Percentiles rank a stretch among this genome's conserved stretches.
These are phyloP conservation scores for Blastomyces percursus DNA, from an alignment of 2,329 filamentous ascomycete genomes.

Conservation along the genomic window DNA sequence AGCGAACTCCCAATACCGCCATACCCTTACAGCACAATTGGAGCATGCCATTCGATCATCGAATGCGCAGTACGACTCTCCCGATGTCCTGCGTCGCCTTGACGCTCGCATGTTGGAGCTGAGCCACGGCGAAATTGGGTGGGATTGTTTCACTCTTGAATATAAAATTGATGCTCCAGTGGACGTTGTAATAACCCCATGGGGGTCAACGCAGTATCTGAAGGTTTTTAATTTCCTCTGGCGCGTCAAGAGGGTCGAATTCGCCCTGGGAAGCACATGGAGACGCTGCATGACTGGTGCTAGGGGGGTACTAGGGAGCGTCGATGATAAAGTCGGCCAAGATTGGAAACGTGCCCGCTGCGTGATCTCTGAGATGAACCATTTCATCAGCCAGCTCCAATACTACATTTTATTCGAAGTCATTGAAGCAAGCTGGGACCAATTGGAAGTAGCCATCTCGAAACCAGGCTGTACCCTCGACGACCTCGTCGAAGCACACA, in stretches of 20 bases:
- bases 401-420: slow-evolving; percentile 99
- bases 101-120: slow-evolving; percentile 98
- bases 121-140: slow-evolving; percentile 92
- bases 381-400: slow-evolving; percentile 92
- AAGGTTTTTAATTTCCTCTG: slow-evolving; percentile 99
- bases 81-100: slow-evolving; percentile 79
- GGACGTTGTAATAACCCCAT: slow-evolving; percentile 93
- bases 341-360: slow-evolving; percentile 89
- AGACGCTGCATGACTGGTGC: slow-evolving; percentile 91
- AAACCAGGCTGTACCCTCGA: slow-evolving; percentile 86
- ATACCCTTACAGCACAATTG: slow-evolving; percentile 92
- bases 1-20: slow-evolving; percentile 91
- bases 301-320: slow-evolving; percentile 72
- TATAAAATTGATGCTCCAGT: slow-evolving; percentile 97
- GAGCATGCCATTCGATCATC: slow-evolving; percentile 96
- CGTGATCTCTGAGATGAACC: slow-evolving; percentile 91
- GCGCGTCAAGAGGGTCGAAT: slow-evolving; percentile 96
- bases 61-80: slow-evolving; percentile 89
- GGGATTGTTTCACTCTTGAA: slow-evolving; percentile 98
- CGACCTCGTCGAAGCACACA: slow-evolving; percentile 86
- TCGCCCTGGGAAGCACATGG: slow-evolving; percentile 83
- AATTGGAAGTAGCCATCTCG: slow-evolving; percentile 69
- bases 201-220: slow-evolving; percentile 89
- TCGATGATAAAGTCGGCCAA: slow-evolving; percentile 58
- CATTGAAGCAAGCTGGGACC: slow-evolving; percentile 91